Conservation (phyloP, 2,329 filamentous ascomycete species). For the Grosmannia huntii region DNA sequence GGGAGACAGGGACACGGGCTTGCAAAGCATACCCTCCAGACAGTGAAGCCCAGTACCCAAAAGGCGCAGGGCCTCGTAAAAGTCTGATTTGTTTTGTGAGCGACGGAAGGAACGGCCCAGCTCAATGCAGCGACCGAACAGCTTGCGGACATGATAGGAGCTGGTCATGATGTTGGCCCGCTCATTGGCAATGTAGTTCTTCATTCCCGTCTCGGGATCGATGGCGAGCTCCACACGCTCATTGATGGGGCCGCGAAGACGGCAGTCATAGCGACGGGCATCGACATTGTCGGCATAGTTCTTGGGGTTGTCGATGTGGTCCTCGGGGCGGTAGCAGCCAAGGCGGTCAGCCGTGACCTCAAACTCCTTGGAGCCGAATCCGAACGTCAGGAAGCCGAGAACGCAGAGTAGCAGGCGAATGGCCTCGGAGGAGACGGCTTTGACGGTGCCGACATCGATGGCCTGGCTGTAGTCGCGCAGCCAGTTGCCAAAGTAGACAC, state of each 20-base stretch:
- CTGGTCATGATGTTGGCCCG: slow-evolving; percentile 67
- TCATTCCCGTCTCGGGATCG: slow-evolving; percentile 64
- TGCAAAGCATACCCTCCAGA: slow-evolving; percentile 46
- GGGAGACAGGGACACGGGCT: too few relatives aligned
- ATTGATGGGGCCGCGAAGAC: slow-evolving; percentile 71
- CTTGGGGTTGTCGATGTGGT: slow-evolving; percentile 69
- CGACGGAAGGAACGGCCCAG: slow-evolving; percentile 63
- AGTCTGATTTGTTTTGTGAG: slow-evolving; percentile 57
- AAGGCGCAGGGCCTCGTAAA: slow-evolving; percentile 76
- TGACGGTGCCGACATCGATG: slow-evolving; percentile 84
- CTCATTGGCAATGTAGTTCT: slow-evolving; percentile 93
- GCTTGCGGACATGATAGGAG: slow-evolving; percentile 58
- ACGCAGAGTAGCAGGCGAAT: slow-evolving; percentile 84
- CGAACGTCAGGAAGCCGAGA: slow-evolving; percentile 80
- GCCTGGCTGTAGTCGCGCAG: slow-evolving; percentile 87
- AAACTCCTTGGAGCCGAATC: slow-evolving; percentile 72
- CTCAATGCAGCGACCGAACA: slow-evolving; percentile 63
- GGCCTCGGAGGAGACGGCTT: slow-evolving; percentile 78
- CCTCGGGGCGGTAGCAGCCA: slow-evolving; percentile 69
- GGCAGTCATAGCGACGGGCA: slow-evolving; percentile 66
- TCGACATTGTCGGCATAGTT: slow-evolving; percentile 84
- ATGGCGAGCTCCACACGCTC: slow-evolving; percentile 67
- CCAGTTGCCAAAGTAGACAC: slow-evolving; percentile 96
- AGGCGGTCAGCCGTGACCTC: slow-evolving; percentile 70
- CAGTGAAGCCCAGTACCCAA: slow-evolving; percentile 84